Evolutionary conservation across 2,329 filamentous ascomycete genomes (phyloP).

Genomic region (Paecilomyces sp.): DNA sequence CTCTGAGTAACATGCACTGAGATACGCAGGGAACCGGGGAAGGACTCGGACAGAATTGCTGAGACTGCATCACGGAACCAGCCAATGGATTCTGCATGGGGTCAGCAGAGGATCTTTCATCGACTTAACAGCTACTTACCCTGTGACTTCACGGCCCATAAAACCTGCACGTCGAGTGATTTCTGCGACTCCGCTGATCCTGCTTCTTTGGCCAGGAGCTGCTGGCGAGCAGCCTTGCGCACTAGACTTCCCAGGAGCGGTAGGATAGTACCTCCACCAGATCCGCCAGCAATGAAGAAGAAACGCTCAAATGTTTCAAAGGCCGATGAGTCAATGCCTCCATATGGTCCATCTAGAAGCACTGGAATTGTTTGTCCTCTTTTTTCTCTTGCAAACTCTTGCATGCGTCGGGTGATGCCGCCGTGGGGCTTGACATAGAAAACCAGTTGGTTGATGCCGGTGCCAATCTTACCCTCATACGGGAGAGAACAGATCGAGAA

Average conservation of each 20-base stretch:
- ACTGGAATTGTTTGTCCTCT: conserved; percentile 37
- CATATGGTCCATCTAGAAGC: conserved; percentile 53
- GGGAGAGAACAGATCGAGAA: conserved; percentile 51
- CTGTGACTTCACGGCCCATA: conserved; percentile 5
- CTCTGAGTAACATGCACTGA: not conserved
- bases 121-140: not conserved
- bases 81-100: not conserved
- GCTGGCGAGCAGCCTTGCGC: conserved; percentile 2
- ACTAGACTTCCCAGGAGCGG: conserved; percentile 36
- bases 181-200: not conserved
- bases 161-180: conserved; percentile 10
- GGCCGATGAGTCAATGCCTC: conserved; percentile 32
- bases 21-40: conserved; percentile 1
- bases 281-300: conserved; percentile 49
- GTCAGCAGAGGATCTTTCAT: not conserved
- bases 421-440: conserved; percentile 48
- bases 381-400: conserved; percentile 28
- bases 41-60: not conserved
- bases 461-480: conserved; percentile 5
- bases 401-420: conserved; percentile 45
- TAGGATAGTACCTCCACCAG: conserved; percentile 49
- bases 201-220: conserved; percentile 3
- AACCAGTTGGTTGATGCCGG: conserved; percentile 33
- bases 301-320: conserved; percentile 34
- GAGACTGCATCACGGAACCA: not conserved